Evolutionary conservation across 202 grass and related monocot genomes (phyloP), one percentile per base, ranked within the genome.

Genomic region (Brachypodium distachyon): DNA sequence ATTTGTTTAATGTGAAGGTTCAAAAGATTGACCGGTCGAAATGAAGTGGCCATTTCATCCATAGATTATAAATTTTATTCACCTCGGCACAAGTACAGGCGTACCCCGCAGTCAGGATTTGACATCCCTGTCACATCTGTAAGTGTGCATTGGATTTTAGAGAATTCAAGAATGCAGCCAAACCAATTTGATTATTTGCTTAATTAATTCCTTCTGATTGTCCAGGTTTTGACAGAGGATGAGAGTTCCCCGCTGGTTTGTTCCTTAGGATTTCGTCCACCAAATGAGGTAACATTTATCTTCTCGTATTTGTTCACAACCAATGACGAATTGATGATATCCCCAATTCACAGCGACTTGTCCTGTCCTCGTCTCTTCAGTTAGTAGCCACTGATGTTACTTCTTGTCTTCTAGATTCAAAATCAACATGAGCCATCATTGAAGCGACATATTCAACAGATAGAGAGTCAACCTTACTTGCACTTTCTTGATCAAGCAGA

Each of bases 51-150:
- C 37, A 72, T 97, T 77, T 88, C 77, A 59, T 84, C 84, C 70
- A 84, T 84, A 83, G 89, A 97, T 86, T 97, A 92, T 61, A 97
- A 97, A 83, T 97, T 94, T 60, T 97, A 97, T 79, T 94, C 91
- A 54, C 91, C 94, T 28, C 80, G 91, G 9, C 89, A 94, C 57
- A 97, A 92, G 84, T 83, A 92, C 61, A 91, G 89, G 72, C 87
- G 82, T 44, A 78, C 78, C 60, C 72, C 76, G 6, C 91, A 86
- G 74, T 63, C 91, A 60, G 77, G 72, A 37, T 74, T 79, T 78
- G 86, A 86, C 69, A 92, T 92, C 23, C 84, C 87, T 84, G 82
- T 77, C 40, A 63, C 80, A 61, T 63, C 51, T 69, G 84, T 97
- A 94, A 85, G 81, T 86, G 58, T 40, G 67, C 49, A 53, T 19